Conservation (phyloP, 345 rosid species). For the Arabidopsis arenosa region DNA sequence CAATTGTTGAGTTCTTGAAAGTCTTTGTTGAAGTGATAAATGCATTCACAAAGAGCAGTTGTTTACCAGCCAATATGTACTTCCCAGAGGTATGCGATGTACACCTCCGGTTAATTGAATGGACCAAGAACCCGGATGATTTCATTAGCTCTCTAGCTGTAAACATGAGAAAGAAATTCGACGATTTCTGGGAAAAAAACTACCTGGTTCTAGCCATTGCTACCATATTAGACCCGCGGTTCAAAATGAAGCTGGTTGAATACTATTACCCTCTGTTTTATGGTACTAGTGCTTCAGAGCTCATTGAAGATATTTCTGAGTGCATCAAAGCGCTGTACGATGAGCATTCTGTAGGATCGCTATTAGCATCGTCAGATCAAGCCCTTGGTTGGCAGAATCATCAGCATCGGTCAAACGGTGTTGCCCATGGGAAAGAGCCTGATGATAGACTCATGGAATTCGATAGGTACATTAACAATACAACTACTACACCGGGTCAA, state of each 20-base stretch:
- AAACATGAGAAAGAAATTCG: slow-evolving; percentile 69
- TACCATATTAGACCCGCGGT: slow-evolving; percentile 80
- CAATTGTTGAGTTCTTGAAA: slow-evolving; percentile 56
- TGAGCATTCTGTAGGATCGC: slow-evolving; percentile 72
- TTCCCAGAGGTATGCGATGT: slow-evolving; percentile 74
- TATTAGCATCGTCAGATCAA: slow-evolving; percentile 62
- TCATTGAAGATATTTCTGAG: slow-evolving; percentile 60
- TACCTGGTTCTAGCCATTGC: slow-evolving; percentile 71
- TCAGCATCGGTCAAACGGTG: slow-evolving; percentile 21
- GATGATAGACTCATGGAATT: slow-evolving; percentile 69
- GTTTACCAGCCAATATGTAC: slow-evolving; percentile 62
- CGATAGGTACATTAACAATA: slow-evolving; percentile 67
- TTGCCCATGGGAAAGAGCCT: slow-evolving; percentile 41
- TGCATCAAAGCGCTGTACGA: slow-evolving; percentile 65
- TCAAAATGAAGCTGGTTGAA: slow-evolving; percentile 80
- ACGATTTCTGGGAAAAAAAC: slow-evolving; percentile 79
- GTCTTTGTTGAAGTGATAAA: slow-evolving; percentile 63
- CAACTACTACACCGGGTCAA: slow-evolving; percentile 52
- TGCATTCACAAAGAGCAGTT: slow-evolving; percentile 54
- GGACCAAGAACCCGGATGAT: slow-evolving; percentile 73
- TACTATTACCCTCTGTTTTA: slow-evolving; percentile 75
- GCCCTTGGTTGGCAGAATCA: slow-evolving; percentile 58
- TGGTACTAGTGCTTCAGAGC: slow-evolving; percentile 57
- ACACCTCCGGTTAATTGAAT: slow-evolving; percentile 68
- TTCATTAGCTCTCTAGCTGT: slow-evolving; percentile 56